A percentile compares a stretch with the other conserved stretches of the same genome.
phyloP scores from a whole-genome alignment of 768 basidiomycete species.

The Boletus coccyginus region DNA sequence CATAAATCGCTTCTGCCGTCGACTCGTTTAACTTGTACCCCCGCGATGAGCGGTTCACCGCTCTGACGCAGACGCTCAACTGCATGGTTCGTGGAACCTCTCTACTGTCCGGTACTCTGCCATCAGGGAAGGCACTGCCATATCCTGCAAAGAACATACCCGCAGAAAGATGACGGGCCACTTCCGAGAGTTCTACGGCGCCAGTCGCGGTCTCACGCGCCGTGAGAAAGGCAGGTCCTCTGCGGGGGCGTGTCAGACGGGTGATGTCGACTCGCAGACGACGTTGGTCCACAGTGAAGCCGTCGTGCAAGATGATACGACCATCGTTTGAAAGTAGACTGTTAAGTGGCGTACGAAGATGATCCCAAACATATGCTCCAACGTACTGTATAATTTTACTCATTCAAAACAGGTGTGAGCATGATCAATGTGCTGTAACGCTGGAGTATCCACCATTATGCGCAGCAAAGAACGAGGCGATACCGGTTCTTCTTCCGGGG shows the following conservation, averaged over 20 bases:
- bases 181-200: constrained; percentile 31
- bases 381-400: too few species aligned
- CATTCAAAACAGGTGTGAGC: too few species aligned
- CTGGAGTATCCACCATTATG: too few species aligned
- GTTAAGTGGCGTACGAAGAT: background rate
- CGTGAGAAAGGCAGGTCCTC: constrained; percentile 40
- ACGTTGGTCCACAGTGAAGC: background rate
- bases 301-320: background rate
- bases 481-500: too few species aligned
- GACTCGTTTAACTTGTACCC: background rate
- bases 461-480: too few species aligned
- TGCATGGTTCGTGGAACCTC: background rate
- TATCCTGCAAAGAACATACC: constrained; percentile 35
- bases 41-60: background rate
- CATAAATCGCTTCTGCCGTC: too few species aligned
- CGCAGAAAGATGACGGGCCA: constrained; percentile 38
- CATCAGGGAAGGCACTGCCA: constrained; percentile 20
- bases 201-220: constrained; percentile 44
- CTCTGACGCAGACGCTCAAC: background rate
- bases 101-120: background rate
- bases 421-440: too few species aligned
- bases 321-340: background rate
- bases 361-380: too few species aligned
- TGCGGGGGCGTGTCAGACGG: constrained; percentile 5
- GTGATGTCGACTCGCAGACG: background rate